Evolutionary conservation across 345 rosid genomes (phyloP), one percentile per base, ranked within the genome.

Genomic region (Citrus glauca): DNA sequence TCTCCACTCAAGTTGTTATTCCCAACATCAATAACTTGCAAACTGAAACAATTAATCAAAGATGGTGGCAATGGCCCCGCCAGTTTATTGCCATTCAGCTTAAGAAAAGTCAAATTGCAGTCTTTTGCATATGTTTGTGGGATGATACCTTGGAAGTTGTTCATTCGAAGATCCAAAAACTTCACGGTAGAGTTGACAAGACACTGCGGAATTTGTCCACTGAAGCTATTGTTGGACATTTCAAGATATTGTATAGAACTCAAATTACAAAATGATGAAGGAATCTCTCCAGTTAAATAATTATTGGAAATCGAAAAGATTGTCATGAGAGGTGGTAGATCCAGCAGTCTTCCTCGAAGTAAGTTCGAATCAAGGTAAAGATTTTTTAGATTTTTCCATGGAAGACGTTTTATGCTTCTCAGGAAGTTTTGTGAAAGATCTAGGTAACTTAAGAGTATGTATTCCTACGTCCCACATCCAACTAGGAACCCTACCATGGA

Each of bases 261-360:
- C 27, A 42, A 30, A 38, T 2, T 64, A 63, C 84, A 78, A 42
- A 82, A 25, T 1, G 2, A 71, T 0, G 59, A 0, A 20, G 82
- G 79, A 3, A 82, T 14, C 6, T 71, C 32, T 57, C 85, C 85
- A 1, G 37, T 56, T 17, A 78, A 14, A 6, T 25, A 20, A 14
- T 82, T 82, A 11, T 22, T 24, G 48, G 48, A 42, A 42, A 42
- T 2, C 3, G 13, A 10, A 42, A 42, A 42, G 14, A 10, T 2
- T 42, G 4, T 14, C 20, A 50, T 50, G 6, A 1, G 20, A 50
- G 55, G 55, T 4, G 55, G 55, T 50, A 16, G 20, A 4, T 13
- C 5, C 1, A 5, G 55, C 16, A 50, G 55, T 14, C 1, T 0
- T 50, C 55, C 55, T 4, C 1, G 20, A 14, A 50, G 55, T 16